Conservation (phyloP, 108 stramenopile genomes). For the Cyclotella kingstonii region DNA sequence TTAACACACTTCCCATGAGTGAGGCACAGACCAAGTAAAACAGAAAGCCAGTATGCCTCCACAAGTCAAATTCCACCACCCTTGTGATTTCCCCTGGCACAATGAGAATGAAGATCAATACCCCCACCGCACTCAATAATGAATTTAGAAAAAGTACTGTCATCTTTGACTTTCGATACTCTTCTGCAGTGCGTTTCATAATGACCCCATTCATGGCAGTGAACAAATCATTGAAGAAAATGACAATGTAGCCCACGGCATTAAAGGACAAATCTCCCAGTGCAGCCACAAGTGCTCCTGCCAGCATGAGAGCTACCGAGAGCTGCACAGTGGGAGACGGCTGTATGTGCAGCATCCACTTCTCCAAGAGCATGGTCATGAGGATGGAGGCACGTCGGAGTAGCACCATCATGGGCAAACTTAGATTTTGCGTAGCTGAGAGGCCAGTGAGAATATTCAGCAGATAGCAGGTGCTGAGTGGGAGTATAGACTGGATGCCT, state of each 20-base stretch:
- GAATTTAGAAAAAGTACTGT: slow-evolving; percentile 55
- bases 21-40: slow-evolving; percentile 31
- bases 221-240: slow-evolving; percentile 66
- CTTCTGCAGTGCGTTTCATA: slow-evolving; percentile 51
- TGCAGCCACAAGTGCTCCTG: slow-evolving; percentile 62
- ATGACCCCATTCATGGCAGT: slow-evolving; percentile 63
- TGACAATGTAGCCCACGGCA: slow-evolving; percentile 49
- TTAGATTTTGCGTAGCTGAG: slow-evolving; percentile 54
- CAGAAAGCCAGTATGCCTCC: slow-evolving; percentile 30
- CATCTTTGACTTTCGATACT: slow-evolving; percentile 50
- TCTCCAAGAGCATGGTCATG: slow-evolving; percentile 68
- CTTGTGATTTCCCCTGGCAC: slow-evolving; percentile 23
- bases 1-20: slow-evolving; percentile 52
- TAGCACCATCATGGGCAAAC: slow-evolving; percentile 71
- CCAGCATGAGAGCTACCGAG: slow-evolving; percentile 58
- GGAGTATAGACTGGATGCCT: slow-evolving; percentile 42
- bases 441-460: slow-evolving; percentile 65
- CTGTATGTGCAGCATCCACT: slow-evolving; percentile 42
- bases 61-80: slow-evolving; percentile 13
- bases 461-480: slow-evolving; percentile 60
- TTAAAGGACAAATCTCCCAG: slow-evolving; percentile 61
- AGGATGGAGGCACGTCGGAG: slow-evolving; percentile 64
- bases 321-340: slow-evolving; percentile 45
- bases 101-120: slow-evolving; percentile 15
- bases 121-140: slow-evolving; percentile 30